Conservation (phyloP, 768 basidiomycete genomes). For the Tricholoma hemisulphureum region DNA sequence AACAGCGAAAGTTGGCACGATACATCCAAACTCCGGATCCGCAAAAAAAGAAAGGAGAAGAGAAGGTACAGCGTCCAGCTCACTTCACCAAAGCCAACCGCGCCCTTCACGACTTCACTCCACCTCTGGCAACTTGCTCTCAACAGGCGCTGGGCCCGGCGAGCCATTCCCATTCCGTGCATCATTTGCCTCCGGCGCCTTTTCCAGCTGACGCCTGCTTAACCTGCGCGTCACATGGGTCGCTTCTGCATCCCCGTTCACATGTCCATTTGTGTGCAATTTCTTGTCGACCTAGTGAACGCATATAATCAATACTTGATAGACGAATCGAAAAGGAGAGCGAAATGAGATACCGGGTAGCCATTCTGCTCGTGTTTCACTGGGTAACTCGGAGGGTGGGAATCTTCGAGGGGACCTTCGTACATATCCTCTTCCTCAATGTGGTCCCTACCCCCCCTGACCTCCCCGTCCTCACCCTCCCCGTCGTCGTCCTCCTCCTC, state of each 20-base stretch:
- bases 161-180: constrained; percentile 1
- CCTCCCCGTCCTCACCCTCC: constrained; percentile 39
- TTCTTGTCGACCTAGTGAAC: constrained; percentile 38
- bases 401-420: constrained; percentile 38
- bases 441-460: constrained; percentile 41
- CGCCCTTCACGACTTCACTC: no score
- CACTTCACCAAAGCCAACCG: no score
- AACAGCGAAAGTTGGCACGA: no score
- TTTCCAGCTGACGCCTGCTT: constrained; percentile 67
- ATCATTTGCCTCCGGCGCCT: constrained; percentile 60
- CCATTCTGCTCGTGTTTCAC: constrained; percentile 39
- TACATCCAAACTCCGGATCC: no score
- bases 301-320: no score
- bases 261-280: constrained; percentile 7
- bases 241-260: constrained; percentile 25
- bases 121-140: constrained; percentile 30
- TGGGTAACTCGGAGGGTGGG: constrained; percentile 61
- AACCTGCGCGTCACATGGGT: constrained; percentile 41
- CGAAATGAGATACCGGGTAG: no score
- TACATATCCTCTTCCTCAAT: constrained; percentile 46
- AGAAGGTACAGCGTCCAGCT: no score
- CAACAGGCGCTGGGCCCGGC: constrained; percentile 31
- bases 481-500: constrained; percentile 57
- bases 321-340: no score
- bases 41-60: no score